Base-by-base conservation (phyloP, 2,329 filamentous ascomycete genomes). In the Colletotrichum neosansevieriae region DNA sequence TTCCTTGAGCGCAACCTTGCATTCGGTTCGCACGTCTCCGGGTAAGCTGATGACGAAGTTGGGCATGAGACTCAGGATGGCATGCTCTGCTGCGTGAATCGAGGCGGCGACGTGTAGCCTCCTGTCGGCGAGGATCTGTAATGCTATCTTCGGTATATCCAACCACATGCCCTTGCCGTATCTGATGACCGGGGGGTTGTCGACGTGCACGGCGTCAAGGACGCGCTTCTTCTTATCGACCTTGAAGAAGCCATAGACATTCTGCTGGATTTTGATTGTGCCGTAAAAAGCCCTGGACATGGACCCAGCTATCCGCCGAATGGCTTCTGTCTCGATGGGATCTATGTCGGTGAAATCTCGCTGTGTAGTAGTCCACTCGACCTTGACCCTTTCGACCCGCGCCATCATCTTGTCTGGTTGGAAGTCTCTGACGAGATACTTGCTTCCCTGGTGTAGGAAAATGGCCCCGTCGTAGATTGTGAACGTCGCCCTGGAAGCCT, bases 161-260 rank as follows among this genome's bases (percentile, higher is more conserved):
- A 98, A 87, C 96, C 96, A 99, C 89, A 98, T 93, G 44, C 94
- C 96, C 77, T 96, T 97, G 74, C 89, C 92, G 75, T 91, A 87
- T 3, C 94, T 88, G 57, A 96, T 88, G 58, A 98, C 93, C 0
- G 96, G 94, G 3, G 95, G 94, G 73, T 97, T 97, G 77, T 98
- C 93, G 21, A 98, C 94, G 68, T 95, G 89, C 0, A 98, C 91
- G 2, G 95, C 95, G 77, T 99, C 96, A 13, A 98, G 87, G 65
- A 98, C 93, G 2, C 93, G 89, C 2, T 92, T 88, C 72, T 89
- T 91, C 76, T 91, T 92, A 79, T 98, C 94, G n/a, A 98, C 83
- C 77, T 98, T 98, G 86, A 98, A 98, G 82, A 96, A 99, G 2
- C 96, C 96, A 77, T 97, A 98, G 2, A 99, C 94, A 34, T 93